A percentile compares a stretch with the other conserved stretches of the same genome.
Evolutionary conservation across 306 rosid species (phyloP).

Genomic region (Lathyrus tuberosus): DNA sequence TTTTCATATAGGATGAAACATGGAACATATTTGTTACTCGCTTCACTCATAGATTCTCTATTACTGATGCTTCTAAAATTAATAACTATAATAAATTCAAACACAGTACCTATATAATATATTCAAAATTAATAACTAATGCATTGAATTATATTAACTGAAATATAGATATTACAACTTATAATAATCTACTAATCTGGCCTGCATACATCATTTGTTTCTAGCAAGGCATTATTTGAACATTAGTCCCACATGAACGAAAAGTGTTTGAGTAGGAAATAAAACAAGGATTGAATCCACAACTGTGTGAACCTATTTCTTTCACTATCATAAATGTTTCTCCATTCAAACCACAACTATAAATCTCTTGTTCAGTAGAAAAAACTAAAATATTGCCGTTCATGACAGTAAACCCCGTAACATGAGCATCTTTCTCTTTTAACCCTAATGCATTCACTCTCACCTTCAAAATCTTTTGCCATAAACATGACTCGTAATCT

Average conservation of each 20-base stretch:
- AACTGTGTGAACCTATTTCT: constrained; percentile 24
- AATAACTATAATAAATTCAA: no score
- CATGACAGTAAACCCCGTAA: neutral
- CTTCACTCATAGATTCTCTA: neutral
- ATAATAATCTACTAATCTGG: no score
- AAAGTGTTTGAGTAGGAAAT: neutral
- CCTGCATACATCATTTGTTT: no score
- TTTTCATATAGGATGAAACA: neutral
- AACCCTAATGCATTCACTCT: neutral
- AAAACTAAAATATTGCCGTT: constrained; percentile 14
- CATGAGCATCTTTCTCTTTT: neutral
- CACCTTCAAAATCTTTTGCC: neutral
- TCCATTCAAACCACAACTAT: constrained; percentile 2
- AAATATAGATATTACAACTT: no score
- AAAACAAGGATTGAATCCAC: neutral
- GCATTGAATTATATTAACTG: no score
- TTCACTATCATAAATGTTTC: constrained; percentile 10
- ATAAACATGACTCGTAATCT: neutral
- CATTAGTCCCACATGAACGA: neutral
- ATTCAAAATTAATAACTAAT: no score
- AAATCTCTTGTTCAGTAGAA: neutral
- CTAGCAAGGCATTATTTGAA: neutral
- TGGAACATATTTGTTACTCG: neutral
- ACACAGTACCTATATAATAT: no score
- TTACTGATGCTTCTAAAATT: no score